A percentile compares a stretch with the other conserved stretches of the same genome.
Conservation (phyloP, 495 filamentous ascomycete species). For the Aspergillus sclerotioniger region DNA sequence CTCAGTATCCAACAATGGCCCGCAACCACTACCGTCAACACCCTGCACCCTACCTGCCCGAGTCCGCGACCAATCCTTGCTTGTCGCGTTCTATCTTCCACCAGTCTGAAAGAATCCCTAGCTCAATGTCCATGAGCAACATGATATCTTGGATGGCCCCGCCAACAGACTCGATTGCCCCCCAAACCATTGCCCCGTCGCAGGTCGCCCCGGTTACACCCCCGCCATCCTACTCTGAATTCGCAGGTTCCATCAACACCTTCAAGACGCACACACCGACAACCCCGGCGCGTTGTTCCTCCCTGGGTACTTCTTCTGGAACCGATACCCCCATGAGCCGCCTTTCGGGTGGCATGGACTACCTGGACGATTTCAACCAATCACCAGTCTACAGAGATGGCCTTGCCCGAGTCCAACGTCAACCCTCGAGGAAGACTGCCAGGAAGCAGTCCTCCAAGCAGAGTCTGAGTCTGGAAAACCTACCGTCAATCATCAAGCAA, state of each 20-base stretch:
- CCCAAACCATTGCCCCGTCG: slow-evolving; percentile 41
- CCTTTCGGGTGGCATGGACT: slow-evolving; percentile 36
- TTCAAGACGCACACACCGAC: slow-evolving; percentile 44
- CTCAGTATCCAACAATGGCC: slow-evolving; percentile 38
- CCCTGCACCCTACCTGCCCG: slow-evolving; percentile 36
- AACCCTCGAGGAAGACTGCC: slow-evolving; percentile 34
- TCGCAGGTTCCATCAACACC: slow-evolving; percentile 33
- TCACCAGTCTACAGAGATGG: slow-evolving; percentile 41
- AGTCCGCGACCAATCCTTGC: slow-evolving; percentile 44
- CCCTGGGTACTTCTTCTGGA: slow-evolving; percentile 39
- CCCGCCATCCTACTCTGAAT: slow-evolving; percentile 43
- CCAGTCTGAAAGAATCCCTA: slow-evolving; percentile 39
- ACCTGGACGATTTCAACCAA: slow-evolving; percentile 38
- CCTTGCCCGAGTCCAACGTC: slow-evolving; percentile 33
- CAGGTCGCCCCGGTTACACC: slow-evolving; percentile 43
- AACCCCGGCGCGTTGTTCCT: slow-evolving; percentile 41
- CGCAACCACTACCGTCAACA: slow-evolving; percentile 40
- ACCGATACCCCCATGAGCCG: slow-evolving; percentile 42
- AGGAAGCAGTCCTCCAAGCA: slow-evolving; percentile 42
- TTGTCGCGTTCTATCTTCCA: slow-evolving; percentile 46
- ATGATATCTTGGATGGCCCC: slow-evolving; percentile 42
- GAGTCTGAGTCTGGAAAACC: slow-evolving; percentile 40
- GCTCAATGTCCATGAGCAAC: slow-evolving; percentile 44
- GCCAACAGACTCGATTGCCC: slow-evolving; percentile 34
- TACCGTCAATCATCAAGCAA: slow-evolving; percentile 42